These are phyloP conservation scores for Chytriomyces confervae DNA, from an alignment of 192 early-diverging fungal species.

Conservation along the genomic window DNA sequence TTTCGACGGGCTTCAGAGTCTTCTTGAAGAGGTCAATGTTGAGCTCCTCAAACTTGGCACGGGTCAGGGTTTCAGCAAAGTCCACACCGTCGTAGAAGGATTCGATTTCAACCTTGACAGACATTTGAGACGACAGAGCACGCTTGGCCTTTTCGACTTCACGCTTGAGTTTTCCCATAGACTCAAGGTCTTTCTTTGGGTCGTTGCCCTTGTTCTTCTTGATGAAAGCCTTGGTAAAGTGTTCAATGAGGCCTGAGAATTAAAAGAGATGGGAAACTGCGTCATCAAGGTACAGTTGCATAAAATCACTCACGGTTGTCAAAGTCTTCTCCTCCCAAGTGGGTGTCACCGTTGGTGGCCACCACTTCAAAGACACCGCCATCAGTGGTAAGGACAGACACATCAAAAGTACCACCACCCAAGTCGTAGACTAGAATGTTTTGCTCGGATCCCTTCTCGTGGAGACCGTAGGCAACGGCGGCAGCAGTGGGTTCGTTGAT, in stretches of 20 bases:
- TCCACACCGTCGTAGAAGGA: slow-evolving; percentile 84
- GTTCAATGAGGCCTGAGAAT: too few species aligned
- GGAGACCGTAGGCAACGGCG: slow-evolving; percentile 92
- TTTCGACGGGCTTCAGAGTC: slow-evolving; percentile 89
- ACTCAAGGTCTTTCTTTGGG: slow-evolving; percentile 77
- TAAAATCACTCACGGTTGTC: slow-evolving; percentile 92
- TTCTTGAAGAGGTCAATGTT: slow-evolving; percentile 90
- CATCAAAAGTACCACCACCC: slow-evolving; percentile 97
- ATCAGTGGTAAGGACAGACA: slow-evolving; percentile 91
- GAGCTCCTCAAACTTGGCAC: slow-evolving; percentile 95
- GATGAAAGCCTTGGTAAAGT: slow-evolving; percentile 22
- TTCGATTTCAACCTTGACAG: slow-evolving; percentile 89
- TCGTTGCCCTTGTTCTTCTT: slow-evolving; percentile 88
- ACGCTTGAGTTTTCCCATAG: slow-evolving; percentile 90
- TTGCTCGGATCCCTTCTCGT: slow-evolving; percentile 65
- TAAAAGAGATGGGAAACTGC: too few species aligned
- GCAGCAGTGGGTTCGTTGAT: slow-evolving; percentile 94
- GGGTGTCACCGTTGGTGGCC: slow-evolving; percentile 95
- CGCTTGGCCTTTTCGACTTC: slow-evolving; percentile 97
- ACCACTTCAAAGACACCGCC: slow-evolving; percentile 96
- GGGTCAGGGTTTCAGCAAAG: slow-evolving; percentile 89
- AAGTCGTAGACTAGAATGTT: slow-evolving; percentile 95
- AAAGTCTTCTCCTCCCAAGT: slow-evolving; percentile 97
- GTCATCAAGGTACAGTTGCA: slow-evolving; percentile 44
- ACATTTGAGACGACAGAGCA: slow-evolving; percentile 87